Evolutionary conservation across 768 basidiomycete genomes (phyloP).

Genomic region (Gymnopilus dilepis): DNA sequence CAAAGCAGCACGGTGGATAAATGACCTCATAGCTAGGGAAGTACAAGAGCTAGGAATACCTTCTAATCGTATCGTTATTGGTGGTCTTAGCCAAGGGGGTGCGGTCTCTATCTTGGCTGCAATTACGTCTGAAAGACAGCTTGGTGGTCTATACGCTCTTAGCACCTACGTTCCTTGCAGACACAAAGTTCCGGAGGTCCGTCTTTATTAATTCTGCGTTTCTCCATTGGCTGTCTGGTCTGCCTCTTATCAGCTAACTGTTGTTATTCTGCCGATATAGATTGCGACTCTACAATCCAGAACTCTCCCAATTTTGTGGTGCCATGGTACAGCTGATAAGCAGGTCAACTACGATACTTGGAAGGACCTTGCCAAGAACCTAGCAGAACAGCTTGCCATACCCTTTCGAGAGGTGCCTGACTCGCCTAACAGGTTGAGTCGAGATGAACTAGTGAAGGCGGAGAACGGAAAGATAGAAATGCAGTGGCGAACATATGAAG

Average conservation of each 20-base stretch:
- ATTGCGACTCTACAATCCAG: constrained; percentile 52
- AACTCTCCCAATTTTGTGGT: constrained; percentile 74
- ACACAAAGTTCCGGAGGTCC: constrained; percentile 56
- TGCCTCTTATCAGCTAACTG: constrained; percentile 10
- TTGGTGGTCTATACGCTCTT: constrained; percentile 63
- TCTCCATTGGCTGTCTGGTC: neutral
- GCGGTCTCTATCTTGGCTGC: constrained; percentile 63
- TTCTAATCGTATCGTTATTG: constrained; percentile 65
- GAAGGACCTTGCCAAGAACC: constrained; percentile 47
- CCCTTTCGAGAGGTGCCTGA: constrained; percentile 23
- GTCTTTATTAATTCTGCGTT: constrained; percentile 13
- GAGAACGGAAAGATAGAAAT: constrained; percentile 25
- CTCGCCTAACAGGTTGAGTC: neutral
- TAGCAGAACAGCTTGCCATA: constrained; percentile 54
- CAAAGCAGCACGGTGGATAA: constrained; percentile 51
- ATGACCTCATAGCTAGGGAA: constrained; percentile 63
- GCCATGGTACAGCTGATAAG: constrained; percentile 68
- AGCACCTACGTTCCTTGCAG: constrained; percentile 69
- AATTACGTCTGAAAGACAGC: constrained; percentile 51
- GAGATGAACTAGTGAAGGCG: constrained; percentile 18
- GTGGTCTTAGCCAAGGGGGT: constrained; percentile 77
- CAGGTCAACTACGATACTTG: constrained; percentile 60
- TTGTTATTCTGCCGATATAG: constrained; percentile 33
- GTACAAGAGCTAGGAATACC: constrained; percentile 58
- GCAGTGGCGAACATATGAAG: constrained; percentile 32